These are phyloP conservation scores for Catunica adiposa DNA, from an alignment of 2,329 filamentous ascomycete genomes.

Conservation along the genomic window DNA sequence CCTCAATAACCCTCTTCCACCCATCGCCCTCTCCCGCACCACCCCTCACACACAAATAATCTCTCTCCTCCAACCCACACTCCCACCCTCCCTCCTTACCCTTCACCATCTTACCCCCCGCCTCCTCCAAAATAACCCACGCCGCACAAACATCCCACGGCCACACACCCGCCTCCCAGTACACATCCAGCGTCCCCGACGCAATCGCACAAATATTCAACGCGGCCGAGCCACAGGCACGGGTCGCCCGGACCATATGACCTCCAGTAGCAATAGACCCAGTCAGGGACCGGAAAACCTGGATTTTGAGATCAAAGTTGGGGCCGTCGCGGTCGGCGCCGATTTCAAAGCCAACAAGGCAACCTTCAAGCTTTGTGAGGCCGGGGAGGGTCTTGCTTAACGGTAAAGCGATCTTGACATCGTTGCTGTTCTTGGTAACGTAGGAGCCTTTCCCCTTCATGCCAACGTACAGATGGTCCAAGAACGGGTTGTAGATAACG, in stretches of 20 bases:
- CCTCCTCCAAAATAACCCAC: constrained; percentile 60
- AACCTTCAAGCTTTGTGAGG: constrained; percentile 41
- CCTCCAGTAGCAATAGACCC: constrained; percentile 45
- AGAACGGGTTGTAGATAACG: constrained; percentile 68
- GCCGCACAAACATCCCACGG: constrained; percentile 75
- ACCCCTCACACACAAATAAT: constrained; percentile 46
- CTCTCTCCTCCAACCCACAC: constrained; percentile 39
- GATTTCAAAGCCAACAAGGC: constrained; percentile 59
- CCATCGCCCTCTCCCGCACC: constrained; percentile 43
- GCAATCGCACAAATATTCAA: constrained; percentile 60
- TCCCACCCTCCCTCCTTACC: constrained; percentile 60
- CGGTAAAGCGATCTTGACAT: not conserved
- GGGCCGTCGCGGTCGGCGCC: constrained; percentile 49
- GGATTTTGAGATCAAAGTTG: constrained; percentile 54
- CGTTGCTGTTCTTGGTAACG: constrained; percentile 26
- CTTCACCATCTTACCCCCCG: constrained; percentile 54
- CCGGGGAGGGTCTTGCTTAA: constrained; percentile 30
- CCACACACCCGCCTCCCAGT: constrained; percentile 75
- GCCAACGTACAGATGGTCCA: constrained; percentile 50
- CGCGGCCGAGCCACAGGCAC: constrained; percentile 56
- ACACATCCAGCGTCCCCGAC: constrained; percentile 52
- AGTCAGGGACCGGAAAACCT: constrained; percentile 46
- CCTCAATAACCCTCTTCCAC: constrained; percentile 32
- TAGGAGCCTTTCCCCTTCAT: constrained; percentile 53
- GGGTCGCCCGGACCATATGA: constrained; percentile 58